Conservation (phyloP, 305 asterid species). For the Fraxinus baroniana region DNA sequence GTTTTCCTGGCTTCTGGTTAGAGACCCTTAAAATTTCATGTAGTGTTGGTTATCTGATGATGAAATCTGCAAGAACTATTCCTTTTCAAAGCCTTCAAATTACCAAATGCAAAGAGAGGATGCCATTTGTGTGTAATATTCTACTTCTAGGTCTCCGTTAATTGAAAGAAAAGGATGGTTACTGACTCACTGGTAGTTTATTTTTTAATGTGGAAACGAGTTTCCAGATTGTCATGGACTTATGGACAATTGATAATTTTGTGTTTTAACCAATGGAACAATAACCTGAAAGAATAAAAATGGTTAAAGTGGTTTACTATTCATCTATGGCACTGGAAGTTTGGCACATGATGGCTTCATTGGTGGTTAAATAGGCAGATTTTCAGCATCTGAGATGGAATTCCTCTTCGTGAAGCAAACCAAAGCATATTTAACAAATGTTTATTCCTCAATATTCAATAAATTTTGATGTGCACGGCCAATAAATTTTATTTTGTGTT, state of each 20-base stretch:
- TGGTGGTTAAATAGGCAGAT: background rate
- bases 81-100: background rate
- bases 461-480: background rate
- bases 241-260: background rate
- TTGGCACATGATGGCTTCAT: background rate
- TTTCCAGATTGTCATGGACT: background rate
- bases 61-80: background rate
- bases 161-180: background rate
- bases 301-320: background rate
- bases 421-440: background rate
- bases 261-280: background rate
- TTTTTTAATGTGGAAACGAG: background rate
- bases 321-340: background rate
- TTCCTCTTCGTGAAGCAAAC: background rate
- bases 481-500: background rate
- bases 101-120: background rate
- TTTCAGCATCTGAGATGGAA: background rate
- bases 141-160: background rate
- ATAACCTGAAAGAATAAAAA: background rate
- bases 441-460: background rate
- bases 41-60: background rate
- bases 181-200: background rate
- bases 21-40: background rate
- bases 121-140: background rate
- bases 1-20: background rate